Base-by-base conservation (phyloP, 306 rosid genomes). In the barrel medic (Medicago truncatula) region DNA sequence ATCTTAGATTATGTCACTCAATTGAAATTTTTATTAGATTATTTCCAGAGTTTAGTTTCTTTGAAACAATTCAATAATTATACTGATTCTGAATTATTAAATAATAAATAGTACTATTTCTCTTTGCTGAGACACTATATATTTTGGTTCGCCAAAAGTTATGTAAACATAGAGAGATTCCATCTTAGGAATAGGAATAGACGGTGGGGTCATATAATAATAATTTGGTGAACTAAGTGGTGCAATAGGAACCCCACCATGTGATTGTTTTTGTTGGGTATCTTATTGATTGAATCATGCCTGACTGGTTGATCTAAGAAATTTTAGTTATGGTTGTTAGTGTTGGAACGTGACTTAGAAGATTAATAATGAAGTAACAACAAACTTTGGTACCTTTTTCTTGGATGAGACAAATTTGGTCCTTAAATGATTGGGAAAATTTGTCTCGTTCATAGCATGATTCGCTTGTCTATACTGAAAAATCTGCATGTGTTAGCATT, bases 261-360 rank as follows among this genome's bases (percentile, higher is more conserved):
- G 43, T 52, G 54, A 57, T 39, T 60, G 71, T 56, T 38, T 38
- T 49, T 74, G 66, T 67, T 80, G 61, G 73, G 46, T 17, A 13
- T 36, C 25, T 75, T 47, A 38, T 59, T 58, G 83, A 56, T 66
- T 17, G 43, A 73, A 64, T 56, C 69, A 54, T 65, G 59, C 34
- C 25, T 61, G 0, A 21, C 46, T 44, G 69, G 64, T 39, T 57
- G 17, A 67, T 67, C 63, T 66, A n/a, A 69, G 59, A 76, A 75
- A 61, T 44, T 56, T 64, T 71, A 76, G 75, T 77, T 76, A 71
- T 41, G 75, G 78, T 81, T 8, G 85, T 82, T 71, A 77, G 78
- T 71, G 66, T 71, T 61, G 78, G 76, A 47, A 9, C 78, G 71
- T 82, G 82, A 56, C 85, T 76, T 82, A 71, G 71, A 82, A 82